Percentiles rank a stretch among this genome's conserved stretches.
These are phyloP conservation scores for Neurospora sp. DNA, from an alignment of 2,329 filamentous ascomycete genomes.

Conservation along the genomic window DNA sequence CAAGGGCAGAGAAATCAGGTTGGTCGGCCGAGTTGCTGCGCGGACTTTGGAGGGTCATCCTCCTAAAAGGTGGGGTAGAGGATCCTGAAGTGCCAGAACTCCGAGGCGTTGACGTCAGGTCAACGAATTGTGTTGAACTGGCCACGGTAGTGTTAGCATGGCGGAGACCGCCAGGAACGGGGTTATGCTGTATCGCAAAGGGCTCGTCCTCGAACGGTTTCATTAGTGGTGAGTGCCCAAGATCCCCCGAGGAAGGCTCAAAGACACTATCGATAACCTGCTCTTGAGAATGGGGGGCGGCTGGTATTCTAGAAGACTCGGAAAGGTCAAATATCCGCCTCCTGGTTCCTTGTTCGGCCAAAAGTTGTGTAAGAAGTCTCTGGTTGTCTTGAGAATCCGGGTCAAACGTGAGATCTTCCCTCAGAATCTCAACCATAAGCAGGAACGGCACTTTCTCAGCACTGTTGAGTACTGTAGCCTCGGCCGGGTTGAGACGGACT, in stretches of 20 bases:
- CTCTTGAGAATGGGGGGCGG: constrained; percentile 31
- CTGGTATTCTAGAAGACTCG: constrained; percentile 50
- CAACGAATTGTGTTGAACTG: constrained; percentile 42
- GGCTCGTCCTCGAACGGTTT: constrained; percentile 43
- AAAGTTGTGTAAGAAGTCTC: constrained; percentile 47
- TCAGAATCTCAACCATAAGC: constrained; percentile 73
- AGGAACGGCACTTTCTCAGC: constrained; percentile 79
- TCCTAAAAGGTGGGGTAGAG: constrained; percentile 47
- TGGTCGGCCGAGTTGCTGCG: constrained; percentile 53
- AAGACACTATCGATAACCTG: constrained; percentile 63
- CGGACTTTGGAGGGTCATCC: constrained; percentile 48
- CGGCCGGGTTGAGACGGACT: constrained; percentile 72
- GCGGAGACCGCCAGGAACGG: constrained; percentile 43
- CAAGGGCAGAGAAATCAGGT: constrained; percentile 71
- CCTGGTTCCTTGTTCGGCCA: constrained; percentile 46
- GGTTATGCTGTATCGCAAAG: constrained; percentile 19
- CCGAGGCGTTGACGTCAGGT: constrained; percentile 51
- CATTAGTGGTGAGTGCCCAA: constrained; percentile 64
- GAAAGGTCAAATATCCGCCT: constrained; percentile 60
- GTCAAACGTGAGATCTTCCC: constrained; percentile 77
- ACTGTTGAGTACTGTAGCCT: constrained; percentile 77
- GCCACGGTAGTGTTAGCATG: constrained; percentile 40
- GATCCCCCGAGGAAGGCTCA: constrained; percentile 69
- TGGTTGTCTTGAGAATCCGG: constrained; percentile 65
- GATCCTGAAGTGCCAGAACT: constrained; percentile 63